Conservation (phyloP, 2,329 filamentous ascomycete genomes). For the Epichloe festucae region DNA sequence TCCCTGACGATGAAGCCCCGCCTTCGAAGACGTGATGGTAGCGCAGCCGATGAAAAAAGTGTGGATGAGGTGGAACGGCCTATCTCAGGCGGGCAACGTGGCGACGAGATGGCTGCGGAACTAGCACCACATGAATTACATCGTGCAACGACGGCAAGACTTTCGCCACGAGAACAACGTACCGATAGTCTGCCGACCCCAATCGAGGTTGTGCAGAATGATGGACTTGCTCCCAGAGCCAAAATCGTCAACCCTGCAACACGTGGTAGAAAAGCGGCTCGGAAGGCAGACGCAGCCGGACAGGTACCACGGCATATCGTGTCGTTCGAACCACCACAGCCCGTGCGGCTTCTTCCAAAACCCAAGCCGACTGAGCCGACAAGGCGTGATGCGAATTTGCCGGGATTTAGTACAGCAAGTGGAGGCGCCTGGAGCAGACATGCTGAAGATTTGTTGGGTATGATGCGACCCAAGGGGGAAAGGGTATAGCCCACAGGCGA, state of each 20-base stretch:
- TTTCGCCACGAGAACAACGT: background rate
- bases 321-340: slow-evolving; percentile 18
- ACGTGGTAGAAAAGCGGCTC: slow-evolving; percentile 39
- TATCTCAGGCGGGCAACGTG: background rate
- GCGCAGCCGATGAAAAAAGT: background rate
- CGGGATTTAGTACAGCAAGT: slow-evolving; percentile 35
- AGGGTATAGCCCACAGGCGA: slow-evolving; percentile 3
- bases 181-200: background rate
- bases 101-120: background rate
- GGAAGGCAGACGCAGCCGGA: slow-evolving; percentile 37
- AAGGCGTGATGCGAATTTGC: slow-evolving; percentile 15
- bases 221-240: background rate
- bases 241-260: slow-evolving; percentile 35
- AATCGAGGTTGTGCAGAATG: background rate
- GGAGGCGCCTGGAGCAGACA: slow-evolving; percentile 57
- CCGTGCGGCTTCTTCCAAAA: slow-evolving; percentile 3
- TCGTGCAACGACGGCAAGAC: background rate
- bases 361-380: background rate
- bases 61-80: background rate
- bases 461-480: slow-evolving; percentile 35
- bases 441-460: slow-evolving; percentile 52
- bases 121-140: background rate
- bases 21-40: background rate
- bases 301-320: slow-evolving; percentile 30
- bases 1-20: background rate